These are phyloP conservation scores for Penstemon davidsonii DNA, from an alignment of 257 asterid genomes.

Conservation along the genomic window DNA sequence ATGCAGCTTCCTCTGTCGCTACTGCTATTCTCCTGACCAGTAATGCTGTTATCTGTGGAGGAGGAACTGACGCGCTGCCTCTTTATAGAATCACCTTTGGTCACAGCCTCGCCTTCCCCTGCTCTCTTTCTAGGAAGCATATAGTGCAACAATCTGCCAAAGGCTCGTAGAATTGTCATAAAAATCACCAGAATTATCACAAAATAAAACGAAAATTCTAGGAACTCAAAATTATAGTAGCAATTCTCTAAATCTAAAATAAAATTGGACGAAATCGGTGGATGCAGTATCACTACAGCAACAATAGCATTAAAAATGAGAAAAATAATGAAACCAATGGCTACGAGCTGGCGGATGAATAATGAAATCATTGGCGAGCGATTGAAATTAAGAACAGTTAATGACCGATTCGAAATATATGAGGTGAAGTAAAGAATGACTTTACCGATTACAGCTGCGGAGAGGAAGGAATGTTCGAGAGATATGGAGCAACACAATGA, in stretches of 20 bases:
- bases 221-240: constrained; percentile 24
- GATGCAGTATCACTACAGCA: constrained; percentile 10
- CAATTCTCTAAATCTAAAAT: constrained; percentile 16
- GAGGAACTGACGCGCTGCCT: constrained; percentile 51
- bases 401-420: constrained; percentile 28
- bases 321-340: constrained; percentile 25
- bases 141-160: constrained; percentile 78
- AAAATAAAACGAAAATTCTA: constrained; percentile 15
- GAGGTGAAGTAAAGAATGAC: constrained; percentile 33
- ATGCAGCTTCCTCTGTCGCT: constrained; percentile 36
- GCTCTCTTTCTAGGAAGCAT: constrained; percentile 98
- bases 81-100: constrained; percentile 54
- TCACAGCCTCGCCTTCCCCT: constrained; percentile 86
- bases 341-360: constrained; percentile 11
- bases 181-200: constrained; percentile 43
- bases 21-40: constrained; percentile 32
- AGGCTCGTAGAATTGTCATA: constrained; percentile 54
- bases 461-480: constrained; percentile 40
- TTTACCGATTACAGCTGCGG: constrained; percentile 47
- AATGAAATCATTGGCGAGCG: constrained; percentile 34
- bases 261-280: constrained; percentile 38
- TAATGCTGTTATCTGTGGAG: constrained; percentile 29
- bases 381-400: constrained; percentile 29
- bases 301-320: constrained; percentile 13
- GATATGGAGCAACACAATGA: constrained; percentile 17